phyloP scores from a whole-genome alignment of 2,329 filamentous ascomycete species.

The Lecanoromycetidae sp. region DNA sequence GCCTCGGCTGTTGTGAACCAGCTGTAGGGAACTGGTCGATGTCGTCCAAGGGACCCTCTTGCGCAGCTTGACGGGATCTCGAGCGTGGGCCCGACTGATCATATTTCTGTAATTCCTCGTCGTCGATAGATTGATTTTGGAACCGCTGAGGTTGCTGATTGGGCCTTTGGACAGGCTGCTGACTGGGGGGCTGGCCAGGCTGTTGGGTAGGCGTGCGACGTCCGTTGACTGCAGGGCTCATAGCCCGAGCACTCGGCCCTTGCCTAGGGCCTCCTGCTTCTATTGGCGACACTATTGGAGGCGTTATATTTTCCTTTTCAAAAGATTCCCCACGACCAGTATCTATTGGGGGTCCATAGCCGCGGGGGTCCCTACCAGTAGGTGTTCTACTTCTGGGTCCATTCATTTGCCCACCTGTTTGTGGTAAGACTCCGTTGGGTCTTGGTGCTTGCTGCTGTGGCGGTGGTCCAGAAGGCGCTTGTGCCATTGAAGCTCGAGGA shows the following conservation, averaged over 20 bases:
- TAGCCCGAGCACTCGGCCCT: constrained; percentile 33
- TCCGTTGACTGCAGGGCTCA: constrained; percentile 44
- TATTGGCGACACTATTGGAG: constrained; percentile 26
- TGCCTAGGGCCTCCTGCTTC: constrained; percentile 30
- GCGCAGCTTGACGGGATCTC: constrained; percentile 43
- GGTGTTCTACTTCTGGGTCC: constrained; percentile 38
- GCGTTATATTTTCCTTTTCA: constrained; percentile 36
- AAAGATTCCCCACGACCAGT: constrained; percentile 31
- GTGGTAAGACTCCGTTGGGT: constrained; percentile 29
- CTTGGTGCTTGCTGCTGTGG: constrained; percentile 51
- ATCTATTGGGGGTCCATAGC: constrained; percentile 33
- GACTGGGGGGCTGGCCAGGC: constrained; percentile 2
- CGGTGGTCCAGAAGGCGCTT: constrained; percentile 51
- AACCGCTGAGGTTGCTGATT: constrained; percentile 36
- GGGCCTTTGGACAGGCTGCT: constrained; percentile 24
- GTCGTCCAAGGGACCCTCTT: constrained; percentile 57
- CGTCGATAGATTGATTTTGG: constrained; percentile 15
- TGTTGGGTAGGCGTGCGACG: constrained; percentile 50
- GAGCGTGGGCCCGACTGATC: constrained; percentile 21
- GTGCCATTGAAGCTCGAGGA: constrained; percentile 47
- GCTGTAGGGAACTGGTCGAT: constrained; percentile 13
- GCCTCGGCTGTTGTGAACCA: constrained; percentile 13
- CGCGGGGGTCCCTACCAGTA: constrained; percentile 37
- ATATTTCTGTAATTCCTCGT: constrained; percentile 19
- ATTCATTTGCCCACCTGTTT: constrained; percentile 6